Evolutionary conservation across 2,329 filamentous ascomycete species (phyloP).

Genomic region (Phialemoniopsis sp.): DNA sequence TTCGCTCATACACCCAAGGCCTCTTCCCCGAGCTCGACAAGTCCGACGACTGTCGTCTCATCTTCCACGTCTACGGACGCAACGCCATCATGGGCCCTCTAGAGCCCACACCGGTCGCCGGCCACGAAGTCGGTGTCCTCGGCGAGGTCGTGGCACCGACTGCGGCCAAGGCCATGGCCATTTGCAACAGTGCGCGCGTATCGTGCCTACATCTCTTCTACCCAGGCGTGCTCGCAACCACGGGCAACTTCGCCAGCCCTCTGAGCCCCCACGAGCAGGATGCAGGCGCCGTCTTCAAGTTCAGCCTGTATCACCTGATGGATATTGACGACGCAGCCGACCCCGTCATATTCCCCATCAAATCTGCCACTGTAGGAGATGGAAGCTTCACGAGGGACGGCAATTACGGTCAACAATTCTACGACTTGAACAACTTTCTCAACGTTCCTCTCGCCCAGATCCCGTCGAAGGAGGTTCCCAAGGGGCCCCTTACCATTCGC

Average conservation of each 20-base stretch:
- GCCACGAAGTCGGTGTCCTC: constrained; percentile 29
- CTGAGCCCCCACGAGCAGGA: constrained; percentile 23
- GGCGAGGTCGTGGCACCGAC: constrained; percentile 29
- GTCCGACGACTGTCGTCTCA: constrained; percentile 4
- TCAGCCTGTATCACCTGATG: constrained; percentile 31
- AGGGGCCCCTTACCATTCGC: constrained; percentile 19
- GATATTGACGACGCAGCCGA: constrained; percentile 8
- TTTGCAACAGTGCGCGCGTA: constrained; percentile 8
- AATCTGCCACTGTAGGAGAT: not conserved
- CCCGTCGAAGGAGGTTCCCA: constrained; percentile 17
- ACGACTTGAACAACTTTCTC: too few relatives aligned
- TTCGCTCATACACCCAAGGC: constrained; percentile 15
- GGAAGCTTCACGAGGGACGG: not conserved
- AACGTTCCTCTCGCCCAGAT: too few relatives aligned
- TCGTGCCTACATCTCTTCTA: constrained; percentile 26
- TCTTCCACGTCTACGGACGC: constrained; percentile 28
- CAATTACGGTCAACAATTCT: constrained; percentile 21
- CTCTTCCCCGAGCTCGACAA: constrained; percentile 9
- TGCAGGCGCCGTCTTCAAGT: constrained; percentile 20
- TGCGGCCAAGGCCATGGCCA: constrained; percentile 18
- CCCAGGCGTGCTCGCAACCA: constrained; percentile 28
- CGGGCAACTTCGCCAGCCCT: constrained; percentile 29
- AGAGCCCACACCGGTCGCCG: constrained; percentile 22
- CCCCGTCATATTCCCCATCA: constrained; percentile 5
- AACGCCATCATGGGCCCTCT: constrained; percentile 22